Conservation (phyloP, 1,139 yeast species). For the Nakaseomyces kungkrabaensis region DNA sequence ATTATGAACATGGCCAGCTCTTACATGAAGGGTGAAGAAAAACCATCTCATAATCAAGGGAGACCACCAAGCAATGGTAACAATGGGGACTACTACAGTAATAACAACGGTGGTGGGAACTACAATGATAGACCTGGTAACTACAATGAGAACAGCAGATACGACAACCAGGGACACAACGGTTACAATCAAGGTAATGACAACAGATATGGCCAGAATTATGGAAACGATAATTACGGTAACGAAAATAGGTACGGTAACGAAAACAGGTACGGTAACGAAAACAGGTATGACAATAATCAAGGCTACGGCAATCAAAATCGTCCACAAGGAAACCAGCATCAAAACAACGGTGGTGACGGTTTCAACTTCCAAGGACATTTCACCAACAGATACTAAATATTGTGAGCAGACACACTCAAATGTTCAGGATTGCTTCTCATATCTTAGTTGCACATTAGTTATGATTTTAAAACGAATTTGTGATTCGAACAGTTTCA, state of each 20-base stretch:
- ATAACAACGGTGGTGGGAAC: not conserved
- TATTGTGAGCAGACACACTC: no score
- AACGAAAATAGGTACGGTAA: not conserved
- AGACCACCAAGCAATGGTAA: not conserved
- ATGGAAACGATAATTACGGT: not conserved
- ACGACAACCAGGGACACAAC: not conserved
- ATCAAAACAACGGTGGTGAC: constrained; percentile 1
- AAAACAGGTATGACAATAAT: not conserved
- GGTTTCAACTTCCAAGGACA: constrained; percentile 4
- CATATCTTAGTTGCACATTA: not conserved
- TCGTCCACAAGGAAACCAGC: constrained; percentile 3
- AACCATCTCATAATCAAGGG: not conserved
- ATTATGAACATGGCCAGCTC: constrained; percentile 12
- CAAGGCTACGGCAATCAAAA: not conserved
- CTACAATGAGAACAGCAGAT: not conserved
- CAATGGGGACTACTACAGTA: not conserved
- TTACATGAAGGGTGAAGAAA: constrained; percentile 4
- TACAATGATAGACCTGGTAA: not conserved
- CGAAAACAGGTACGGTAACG: not conserved
- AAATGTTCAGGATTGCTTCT: not conserved
- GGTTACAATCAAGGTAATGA: not conserved
- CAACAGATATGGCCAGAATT: not conserved
- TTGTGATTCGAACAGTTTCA: not conserved
- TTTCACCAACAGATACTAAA: not conserved
- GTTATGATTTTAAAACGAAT: not conserved